Evolutionary conservation across 2,329 filamentous ascomycete species (phyloP), one percentile per base, ranked within the genome.

Genomic region (Trichoderma sp.): DNA sequence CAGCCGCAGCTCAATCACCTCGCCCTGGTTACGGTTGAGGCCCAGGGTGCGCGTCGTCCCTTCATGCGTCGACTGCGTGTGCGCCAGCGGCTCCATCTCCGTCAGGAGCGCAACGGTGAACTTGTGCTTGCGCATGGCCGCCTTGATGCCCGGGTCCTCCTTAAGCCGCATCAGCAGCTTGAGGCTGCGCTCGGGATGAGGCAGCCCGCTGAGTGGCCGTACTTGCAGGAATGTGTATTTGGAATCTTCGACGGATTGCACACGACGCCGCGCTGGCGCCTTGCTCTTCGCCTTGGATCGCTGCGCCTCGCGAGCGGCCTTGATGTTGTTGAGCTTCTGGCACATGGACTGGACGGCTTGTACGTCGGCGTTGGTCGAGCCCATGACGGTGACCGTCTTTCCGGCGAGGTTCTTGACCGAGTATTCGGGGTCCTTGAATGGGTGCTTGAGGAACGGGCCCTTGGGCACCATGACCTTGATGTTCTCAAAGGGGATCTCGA

Each of bases 61-160:
- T 72, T 95, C 90, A 72, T 91, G 89, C 3, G 86, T 91, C 1
- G 81, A 76, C 68, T 83, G 76, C 0, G 93, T 97, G 76, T 97
- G 88, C 69, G 89, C 84, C 0, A 89, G 83, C 0, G 95, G 95
- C 71, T 99, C 91, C 94, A 99, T 98, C 78, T 99, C 95, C 0
- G 93, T 97, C 28, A 99, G 82, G 3, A 98, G 78, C 0, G 89
- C 89, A 0, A 99, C 95, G 21, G 84, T 86, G 80, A 96, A 97
- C 68, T 88, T 85, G 79, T 97, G 93, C 71, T 88, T 88, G 17
- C 85, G 82, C 95, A 99, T 99, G 1, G 88, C 85, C 0, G 89
- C 82, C 68, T 88, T 88, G 77, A 99, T 94, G 7, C 95, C 95
- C 0, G 91, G 88, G 75, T 99, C 95, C 67, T 89, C 85, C 68